phyloP scores from a whole-genome alignment of 257 asterid genomes.

The Plectranthus barbatus region DNA sequence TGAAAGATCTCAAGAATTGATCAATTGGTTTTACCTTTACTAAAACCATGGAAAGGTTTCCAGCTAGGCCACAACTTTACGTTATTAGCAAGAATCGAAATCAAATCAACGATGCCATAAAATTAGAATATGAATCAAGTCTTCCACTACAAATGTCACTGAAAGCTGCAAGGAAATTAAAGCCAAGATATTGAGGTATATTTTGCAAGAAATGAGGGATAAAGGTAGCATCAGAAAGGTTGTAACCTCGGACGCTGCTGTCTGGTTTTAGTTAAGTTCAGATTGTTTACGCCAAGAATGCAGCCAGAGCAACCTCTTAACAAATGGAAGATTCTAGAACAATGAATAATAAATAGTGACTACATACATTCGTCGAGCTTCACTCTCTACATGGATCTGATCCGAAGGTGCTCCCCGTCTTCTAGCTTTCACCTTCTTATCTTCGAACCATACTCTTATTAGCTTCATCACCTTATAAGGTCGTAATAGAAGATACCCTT shows the following conservation, averaged over 20 bases:
- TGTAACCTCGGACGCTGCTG: constrained; percentile 3
- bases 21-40: too few species aligned
- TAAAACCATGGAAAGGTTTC: too few species aligned
- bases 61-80: too few species aligned
- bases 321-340: too few species aligned
- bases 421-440: too few species aligned
- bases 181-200: not conserved
- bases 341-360: constrained; percentile 14
- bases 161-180: not conserved
- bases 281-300: too few species aligned
- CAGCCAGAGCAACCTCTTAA: too few species aligned
- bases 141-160: not conserved
- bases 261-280: not conserved
- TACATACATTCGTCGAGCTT: constrained; percentile 11
- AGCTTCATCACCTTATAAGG: not conserved
- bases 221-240: too few species aligned
- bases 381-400: too few species aligned
- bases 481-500: not conserved
- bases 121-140: constrained; percentile 9
- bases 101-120: constrained; percentile 5
- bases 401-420: too few species aligned
- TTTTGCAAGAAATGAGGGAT: not conserved
- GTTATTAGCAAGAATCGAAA: too few species aligned
- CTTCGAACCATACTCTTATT: not conserved
- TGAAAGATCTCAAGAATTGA: constrained; percentile 24